These are phyloP conservation scores for Chlorokybus atmophyticus DNA, from an alignment of 139 green algal species.

Conservation along the genomic window DNA sequence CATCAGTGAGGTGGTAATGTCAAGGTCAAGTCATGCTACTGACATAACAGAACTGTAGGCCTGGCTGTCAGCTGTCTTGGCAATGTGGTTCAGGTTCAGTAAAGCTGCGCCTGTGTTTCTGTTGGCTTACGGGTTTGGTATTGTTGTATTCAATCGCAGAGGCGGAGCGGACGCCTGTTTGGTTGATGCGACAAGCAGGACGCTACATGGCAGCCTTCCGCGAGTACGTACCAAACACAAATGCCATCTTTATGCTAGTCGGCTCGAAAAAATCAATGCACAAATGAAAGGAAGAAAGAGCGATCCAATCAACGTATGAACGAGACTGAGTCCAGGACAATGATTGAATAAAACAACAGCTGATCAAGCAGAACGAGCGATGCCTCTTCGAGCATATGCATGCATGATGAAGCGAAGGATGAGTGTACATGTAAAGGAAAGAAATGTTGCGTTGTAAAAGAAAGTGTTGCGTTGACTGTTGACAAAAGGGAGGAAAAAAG, in stretches of 20 bases:
- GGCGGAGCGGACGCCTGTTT: slow-evolving; percentile 88
- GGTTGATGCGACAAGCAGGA: slow-evolving; percentile 97
- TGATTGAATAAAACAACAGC: not conserved
- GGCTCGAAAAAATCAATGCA: too few species aligned
- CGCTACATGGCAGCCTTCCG: slow-evolving; percentile 97
- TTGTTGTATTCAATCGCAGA: slow-evolving; percentile 35
- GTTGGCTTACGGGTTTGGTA: not conserved
- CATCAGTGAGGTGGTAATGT: too few species aligned
- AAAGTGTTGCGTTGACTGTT: too few species aligned
- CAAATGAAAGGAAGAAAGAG: not conserved
- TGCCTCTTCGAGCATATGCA: not conserved
- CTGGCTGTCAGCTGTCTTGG: too few species aligned
- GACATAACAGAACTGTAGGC: too few species aligned
- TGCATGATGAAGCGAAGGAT: too few species aligned
- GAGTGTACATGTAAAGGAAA: too few species aligned
- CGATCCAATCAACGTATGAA: not conserved
- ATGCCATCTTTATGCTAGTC: not conserved
- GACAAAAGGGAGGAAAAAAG: too few species aligned
- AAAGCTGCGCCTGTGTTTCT: not conserved
- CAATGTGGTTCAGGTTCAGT: slow-evolving; percentile 3
- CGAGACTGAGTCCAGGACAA: not conserved
- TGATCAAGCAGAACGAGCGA: not conserved
- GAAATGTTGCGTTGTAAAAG: too few species aligned
- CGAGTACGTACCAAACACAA: slow-evolving; percentile 24
- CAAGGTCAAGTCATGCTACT: too few species aligned